Conservation (phyloP, 768 basidiomycete genomes). For the Dentipellis sp. region DNA sequence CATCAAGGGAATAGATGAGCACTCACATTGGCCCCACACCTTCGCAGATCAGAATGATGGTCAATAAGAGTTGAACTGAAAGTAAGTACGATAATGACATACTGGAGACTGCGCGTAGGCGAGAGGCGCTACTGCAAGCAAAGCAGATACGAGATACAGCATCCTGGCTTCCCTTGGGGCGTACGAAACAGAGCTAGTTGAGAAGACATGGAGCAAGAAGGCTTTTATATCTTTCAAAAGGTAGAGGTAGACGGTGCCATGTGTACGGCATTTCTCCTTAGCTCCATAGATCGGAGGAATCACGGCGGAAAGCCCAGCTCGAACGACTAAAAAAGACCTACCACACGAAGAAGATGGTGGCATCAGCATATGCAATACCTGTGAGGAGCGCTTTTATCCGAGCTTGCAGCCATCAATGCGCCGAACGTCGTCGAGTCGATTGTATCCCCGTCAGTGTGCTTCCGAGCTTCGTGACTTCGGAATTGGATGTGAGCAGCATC, state of each 20-base stretch:
- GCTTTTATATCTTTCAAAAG: background rate
- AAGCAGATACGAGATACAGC: constrained; percentile 16
- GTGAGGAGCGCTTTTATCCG: too few species aligned
- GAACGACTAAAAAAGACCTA: background rate
- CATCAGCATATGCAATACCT: too few species aligned
- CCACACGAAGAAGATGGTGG: too few species aligned
- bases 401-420: too few species aligned
- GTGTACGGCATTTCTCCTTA: background rate
- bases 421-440: too few species aligned
- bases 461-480: too few species aligned
- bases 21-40: constrained; percentile 19
- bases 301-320: background rate
- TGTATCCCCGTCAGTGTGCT: too few species aligned
- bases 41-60: background rate
- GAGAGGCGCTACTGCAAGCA: constrained; percentile 16
- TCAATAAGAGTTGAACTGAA: background rate
- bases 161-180: background rate
- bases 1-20: background rate
- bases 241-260: too few species aligned
- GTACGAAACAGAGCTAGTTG: background rate
- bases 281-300: background rate
- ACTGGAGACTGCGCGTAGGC: constrained; percentile 17
- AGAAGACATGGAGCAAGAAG: too few species aligned
- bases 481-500: too few species aligned
- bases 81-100: background rate